Base-by-base conservation (phyloP, 192 early-diverging fungal species). In the Backusella tuberculispora region DNA sequence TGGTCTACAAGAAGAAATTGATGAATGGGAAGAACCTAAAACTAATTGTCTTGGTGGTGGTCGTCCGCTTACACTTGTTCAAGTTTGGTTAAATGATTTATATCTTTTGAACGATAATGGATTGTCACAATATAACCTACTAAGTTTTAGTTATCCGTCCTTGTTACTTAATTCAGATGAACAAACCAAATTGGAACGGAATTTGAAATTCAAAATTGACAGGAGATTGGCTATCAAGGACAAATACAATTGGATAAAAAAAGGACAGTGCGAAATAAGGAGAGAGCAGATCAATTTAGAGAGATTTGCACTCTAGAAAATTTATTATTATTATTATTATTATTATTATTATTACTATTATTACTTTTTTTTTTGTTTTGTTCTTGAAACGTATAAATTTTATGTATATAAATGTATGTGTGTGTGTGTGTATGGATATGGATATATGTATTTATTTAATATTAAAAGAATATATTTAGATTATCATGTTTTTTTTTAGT, bases 71-170 rank as follows among this genome's bases (percentile, higher is more conserved):
- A 44, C 19, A 15, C 50, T 70, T 26, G 42, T 74, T 64, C 72
- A 56, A 44, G 6, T 73, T 15, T 73, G 50, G 60, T 6, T 73
- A 29, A 21, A 19, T 6, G 6, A 44, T 19, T 10, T 44, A 21
- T 12, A 4, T 5, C 46, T 65, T 8, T 19, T 71, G 26, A 21
- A 41, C 14, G 44, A 38, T n/a, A n/a, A n/a, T 0, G 3, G 10
- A 34, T 29, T 15, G 40, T 68, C 65, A 17, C 14, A 65, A 44
- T 26, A 64, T 46, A 43, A 45, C 1, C 56, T 76, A 38, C 44
- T 80, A 6, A 75, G 73, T 48, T 80, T 75, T 43, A 80, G 71
- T 53, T 80, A 69, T 45, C 78, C 78, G 12, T 37, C 53, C 12
- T 19, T 66, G 0, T 48, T 46, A 29, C 64, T 46, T 24, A 63